Base-by-base conservation (phyloP, 768 basidiomycete genomes). In the Tylopilus vinaceipallidus region DNA sequence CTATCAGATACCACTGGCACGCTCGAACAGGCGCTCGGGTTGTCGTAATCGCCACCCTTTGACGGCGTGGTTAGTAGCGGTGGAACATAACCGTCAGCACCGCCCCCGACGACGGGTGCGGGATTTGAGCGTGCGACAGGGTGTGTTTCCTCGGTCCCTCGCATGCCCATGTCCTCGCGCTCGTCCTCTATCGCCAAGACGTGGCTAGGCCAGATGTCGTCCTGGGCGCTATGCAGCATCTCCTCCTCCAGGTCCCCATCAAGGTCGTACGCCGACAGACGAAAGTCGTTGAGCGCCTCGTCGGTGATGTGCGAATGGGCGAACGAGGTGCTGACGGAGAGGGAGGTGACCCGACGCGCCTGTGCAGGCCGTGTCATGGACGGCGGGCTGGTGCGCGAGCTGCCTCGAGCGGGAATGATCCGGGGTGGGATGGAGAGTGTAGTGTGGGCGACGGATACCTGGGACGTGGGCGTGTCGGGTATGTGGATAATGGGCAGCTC, bases 221-320 rank as follows among this genome's bases (percentile, higher is more conserved):
- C 57, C 39, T 37, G 45, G 10, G 55, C 60, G 5, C 55, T 57
- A 22, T 63, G 55, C 20, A 65, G 20, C 62, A 64, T 64, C 55
- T 59, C 62, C 14, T 39, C 29, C 51, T 60, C 58, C 44, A 64
- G 22, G 20, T 64, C 62, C n/a, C 48, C 49, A 36, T 65, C 64
- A 5, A 65, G 57, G 36, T 65, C 64, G 3, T 66, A 65, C 16
- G 61, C 57, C 1, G 59, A 58, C 4, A 46, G 51, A 16, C 54
- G 53, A 34, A 61, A 57, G 4, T 61, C 50, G 26, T 56, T 50
- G 5, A 66, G 14, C 5, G 56, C 62, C 11, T 64, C 62, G n/a
- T 66, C 49, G 0, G 61, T 55, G 35, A 61, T 52, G 47, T 63
- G 55, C 0, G 64, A 64, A 22, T 62, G 40, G 6, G 62, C 45